phyloP scores from a whole-genome alignment of 179 eudicot species.

The Pouteria campechiana region DNA sequence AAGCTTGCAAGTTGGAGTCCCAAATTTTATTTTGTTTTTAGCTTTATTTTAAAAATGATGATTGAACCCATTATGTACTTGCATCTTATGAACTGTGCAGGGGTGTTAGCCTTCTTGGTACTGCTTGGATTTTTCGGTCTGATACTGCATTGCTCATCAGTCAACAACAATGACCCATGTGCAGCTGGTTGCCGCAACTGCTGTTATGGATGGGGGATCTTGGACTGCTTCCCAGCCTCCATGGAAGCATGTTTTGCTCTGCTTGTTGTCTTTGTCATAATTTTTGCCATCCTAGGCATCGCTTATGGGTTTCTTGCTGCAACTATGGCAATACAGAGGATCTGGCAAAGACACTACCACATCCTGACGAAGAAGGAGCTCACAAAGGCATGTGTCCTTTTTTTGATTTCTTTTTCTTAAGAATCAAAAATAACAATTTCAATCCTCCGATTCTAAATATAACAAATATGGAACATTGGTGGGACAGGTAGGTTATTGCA shows the following conservation, averaged over 20 bases:
- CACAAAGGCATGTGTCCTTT: slow-evolving; percentile 87
- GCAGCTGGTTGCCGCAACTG: slow-evolving; percentile 87
- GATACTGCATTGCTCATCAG: slow-evolving; percentile 62
- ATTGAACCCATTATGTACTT: too few relatives aligned
- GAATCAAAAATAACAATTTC: too few relatives aligned
- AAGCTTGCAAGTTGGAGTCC: too few relatives aligned
- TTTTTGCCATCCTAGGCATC: slow-evolving; percentile 79
- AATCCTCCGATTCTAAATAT: too few relatives aligned
- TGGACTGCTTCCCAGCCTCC: slow-evolving; percentile 84
- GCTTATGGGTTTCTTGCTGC: slow-evolving; percentile 89
- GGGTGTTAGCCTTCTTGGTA: slow-evolving; percentile 70
- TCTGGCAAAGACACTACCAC: slow-evolving; percentile 96
- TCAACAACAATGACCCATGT: slow-evolving; percentile 49
- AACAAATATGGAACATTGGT: too few relatives aligned
- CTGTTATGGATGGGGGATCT: slow-evolving; percentile 83
- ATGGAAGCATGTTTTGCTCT: slow-evolving; percentile 79
- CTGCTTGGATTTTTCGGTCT: slow-evolving; percentile 74
- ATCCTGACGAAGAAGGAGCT: slow-evolving; percentile 88
- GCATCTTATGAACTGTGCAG: too few relatives aligned
- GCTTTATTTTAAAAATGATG: too few relatives aligned
- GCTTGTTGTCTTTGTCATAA: slow-evolving; percentile 56
- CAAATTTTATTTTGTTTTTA: too few relatives aligned
- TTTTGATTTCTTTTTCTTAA: too few relatives aligned
- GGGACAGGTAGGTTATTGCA: too few relatives aligned
- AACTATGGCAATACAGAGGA: slow-evolving; percentile 80